Base-by-base conservation (phyloP, 345 rosid genomes). In the Sonneratia alba region DNA sequence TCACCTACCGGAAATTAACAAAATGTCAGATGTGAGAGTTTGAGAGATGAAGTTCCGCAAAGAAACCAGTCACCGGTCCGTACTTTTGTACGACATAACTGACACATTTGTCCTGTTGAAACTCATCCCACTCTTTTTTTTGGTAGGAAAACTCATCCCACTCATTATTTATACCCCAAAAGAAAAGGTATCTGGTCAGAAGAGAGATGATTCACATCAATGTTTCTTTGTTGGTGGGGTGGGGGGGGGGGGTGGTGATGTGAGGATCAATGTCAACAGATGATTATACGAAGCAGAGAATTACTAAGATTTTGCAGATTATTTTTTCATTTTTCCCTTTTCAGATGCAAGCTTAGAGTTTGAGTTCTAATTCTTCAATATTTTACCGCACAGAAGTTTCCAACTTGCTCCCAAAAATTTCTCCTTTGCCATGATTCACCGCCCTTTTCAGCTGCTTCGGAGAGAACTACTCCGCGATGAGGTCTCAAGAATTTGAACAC, bases 1-100 rank as follows among this genome's bases (percentile, higher is more conserved):
- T 77, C 32, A 73, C 82, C 70, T 68, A 18, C 10, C 0, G 11
- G 9, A n/a, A 12, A 48, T 62, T 12, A 62, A 27, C 66, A 3
- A 0, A 4, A 13, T 24, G 36, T 34, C 36, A 68, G 2, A 65
- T 36, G 4, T 24, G 24, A 14, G 67, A 63, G 38, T 12, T 8
- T 27, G 38, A 21, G 5, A 45, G 1, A 45, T 45, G 49, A 45
- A 45, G 49, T 45, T 45, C 49, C 13, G 49, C 49, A 27, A 45
- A 43, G 8, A 43, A 43, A 43, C 47, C 47, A 43, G 8, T 43
- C 47, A 14, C 49, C 10, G 11, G 49, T 45, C 12, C 49, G 13
- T 45, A 48, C 53, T 48, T 1, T 40, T 40, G 43, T 8, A 40
- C 43, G 9, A 40, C 43, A 4, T 40, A 40, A 40, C 43, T 40